Evolutionary conservation across 495 filamentous ascomycete species (phyloP), one percentile per base, ranked within the genome.

Genomic region (Penicillium turbatum): DNA sequence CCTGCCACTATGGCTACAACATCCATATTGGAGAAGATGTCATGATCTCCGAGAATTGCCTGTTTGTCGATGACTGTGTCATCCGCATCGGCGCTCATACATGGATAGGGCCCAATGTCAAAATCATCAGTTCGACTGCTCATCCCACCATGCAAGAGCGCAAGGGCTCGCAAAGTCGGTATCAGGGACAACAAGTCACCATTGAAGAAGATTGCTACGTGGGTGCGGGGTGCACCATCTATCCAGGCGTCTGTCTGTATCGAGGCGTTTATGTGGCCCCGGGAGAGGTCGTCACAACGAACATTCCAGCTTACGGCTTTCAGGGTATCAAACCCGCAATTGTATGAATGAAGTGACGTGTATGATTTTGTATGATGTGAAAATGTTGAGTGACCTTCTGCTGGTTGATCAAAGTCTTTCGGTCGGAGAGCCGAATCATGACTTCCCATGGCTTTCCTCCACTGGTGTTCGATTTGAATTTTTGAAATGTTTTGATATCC

Each of bases 1-100:
- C 77, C 32, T 97, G 93, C 68, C 90, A 96, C 62, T 98, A 97
- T 62, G 93, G 93, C 2, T 96, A 96, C 64, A 97, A 98, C 61
- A 87, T 97, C 58, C 79, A 80, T 34, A 85, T 98, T 55, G 93
- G 88, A 19, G 87, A 92, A 60, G 85, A 93, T 62, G 89, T 93
- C 6, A 81, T 86, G 56, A 91, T 98, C 53, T 88, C 87, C 9
- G 80, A 88, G 41, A 90, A 91, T 58, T 97, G 93, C 64, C 82
- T 86, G 10, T 88, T 98, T 61, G 81, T 92, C 45, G 93, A 98
- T 61, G 85, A 90, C 31, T 82, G 82, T 53, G 66, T 72, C 38
- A 82, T 89, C 54, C 83, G 74, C 15, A 90, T 98, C 58, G 92
- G 93, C 2, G 83, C 86, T 9, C 72, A 76, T 53, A 84, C 88